Evolutionary conservation across 1,284 basidiomycete species (phyloP).

Genomic region (Gomphus bonarii): DNA sequence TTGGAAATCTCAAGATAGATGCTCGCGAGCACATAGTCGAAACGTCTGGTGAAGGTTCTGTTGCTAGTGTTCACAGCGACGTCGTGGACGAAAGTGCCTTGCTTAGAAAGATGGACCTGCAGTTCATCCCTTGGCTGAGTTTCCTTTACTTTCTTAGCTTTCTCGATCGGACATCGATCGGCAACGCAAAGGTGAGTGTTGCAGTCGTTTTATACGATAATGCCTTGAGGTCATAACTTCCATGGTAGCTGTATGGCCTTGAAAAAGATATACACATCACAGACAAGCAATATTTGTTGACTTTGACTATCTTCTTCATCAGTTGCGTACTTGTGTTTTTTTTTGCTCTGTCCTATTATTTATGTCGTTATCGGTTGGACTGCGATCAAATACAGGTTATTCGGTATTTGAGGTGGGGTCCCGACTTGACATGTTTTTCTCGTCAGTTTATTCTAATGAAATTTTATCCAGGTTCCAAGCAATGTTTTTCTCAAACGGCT

Average conservation of each 20-base stretch:
- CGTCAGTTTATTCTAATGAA: constrained; percentile 40
- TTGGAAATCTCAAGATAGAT: not conserved
- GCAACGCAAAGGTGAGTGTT: constrained; percentile 45
- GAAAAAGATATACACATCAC: constrained; percentile 36
- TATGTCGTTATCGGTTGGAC: constrained; percentile 10
- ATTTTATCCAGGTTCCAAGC: constrained; percentile 49
- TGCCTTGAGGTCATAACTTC: constrained; percentile 3
- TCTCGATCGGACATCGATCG: constrained; percentile 54
- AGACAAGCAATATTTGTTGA: constrained; percentile 42
- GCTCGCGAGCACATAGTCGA: not conserved
- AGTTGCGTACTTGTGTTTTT: constrained; percentile 19
- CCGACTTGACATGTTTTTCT: not conserved
- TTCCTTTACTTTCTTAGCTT: constrained; percentile 55
- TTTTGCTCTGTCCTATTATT: constrained; percentile 25
- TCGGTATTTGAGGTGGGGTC: constrained; percentile 33
- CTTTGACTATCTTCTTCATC: constrained; percentile 48
- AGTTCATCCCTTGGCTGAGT: constrained; percentile 45
- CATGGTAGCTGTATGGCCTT: constrained; percentile 35
- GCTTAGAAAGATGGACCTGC: constrained; percentile 40
- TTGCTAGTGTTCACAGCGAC: not conserved
- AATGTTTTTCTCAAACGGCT: constrained; percentile 63
- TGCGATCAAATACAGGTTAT: not conserved
- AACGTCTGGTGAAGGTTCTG: too few species aligned
- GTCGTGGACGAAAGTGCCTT: constrained; percentile 35
- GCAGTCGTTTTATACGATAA: constrained; percentile 12